These are phyloP conservation scores for Aspergillus heteromorphus DNA, from an alignment of 495 filamentous ascomycete genomes.

Conservation along the genomic window DNA sequence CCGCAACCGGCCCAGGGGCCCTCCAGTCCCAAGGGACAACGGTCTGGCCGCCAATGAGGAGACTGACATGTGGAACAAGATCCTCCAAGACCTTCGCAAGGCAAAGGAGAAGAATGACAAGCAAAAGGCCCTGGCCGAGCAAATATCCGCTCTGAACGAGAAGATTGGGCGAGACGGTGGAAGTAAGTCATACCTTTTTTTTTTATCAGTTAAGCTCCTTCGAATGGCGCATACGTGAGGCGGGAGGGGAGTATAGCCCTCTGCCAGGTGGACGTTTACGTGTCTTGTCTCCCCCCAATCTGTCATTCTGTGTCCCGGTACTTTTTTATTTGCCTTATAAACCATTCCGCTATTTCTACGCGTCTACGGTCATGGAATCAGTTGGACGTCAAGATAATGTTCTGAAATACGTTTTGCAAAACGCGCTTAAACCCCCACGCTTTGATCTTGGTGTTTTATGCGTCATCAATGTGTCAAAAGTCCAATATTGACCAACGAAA, in stretches of 20 bases:
- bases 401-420: too few species aligned
- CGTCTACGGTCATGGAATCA: not conserved
- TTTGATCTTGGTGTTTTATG: not conserved
- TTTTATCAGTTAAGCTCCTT: not conserved
- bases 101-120: constrained; percentile 60
- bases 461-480: too few species aligned
- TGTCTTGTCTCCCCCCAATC: not conserved
- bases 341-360: too few species aligned
- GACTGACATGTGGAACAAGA: constrained; percentile 58
- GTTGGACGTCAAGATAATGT: not conserved
- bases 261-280: not conserved
- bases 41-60: constrained; percentile 55
- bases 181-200: constrained; percentile 30
- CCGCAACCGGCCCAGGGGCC: constrained; percentile 40
- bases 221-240: not conserved
- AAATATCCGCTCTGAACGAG: constrained; percentile 51
- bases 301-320: not conserved
- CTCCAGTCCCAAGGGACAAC: constrained; percentile 39
- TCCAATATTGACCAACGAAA: constrained; percentile 13
- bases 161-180: constrained; percentile 40
- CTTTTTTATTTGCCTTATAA: not conserved
- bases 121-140: constrained; percentile 40
- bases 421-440: not conserved
- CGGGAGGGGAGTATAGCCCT: not conserved
- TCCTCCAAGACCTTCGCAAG: constrained; percentile 51